Percentiles rank a stretch among this genome's conserved stretches.
Conservation (phyloP, 2,329 filamentous ascomycete species). For the Coleophoma crateriformis region DNA sequence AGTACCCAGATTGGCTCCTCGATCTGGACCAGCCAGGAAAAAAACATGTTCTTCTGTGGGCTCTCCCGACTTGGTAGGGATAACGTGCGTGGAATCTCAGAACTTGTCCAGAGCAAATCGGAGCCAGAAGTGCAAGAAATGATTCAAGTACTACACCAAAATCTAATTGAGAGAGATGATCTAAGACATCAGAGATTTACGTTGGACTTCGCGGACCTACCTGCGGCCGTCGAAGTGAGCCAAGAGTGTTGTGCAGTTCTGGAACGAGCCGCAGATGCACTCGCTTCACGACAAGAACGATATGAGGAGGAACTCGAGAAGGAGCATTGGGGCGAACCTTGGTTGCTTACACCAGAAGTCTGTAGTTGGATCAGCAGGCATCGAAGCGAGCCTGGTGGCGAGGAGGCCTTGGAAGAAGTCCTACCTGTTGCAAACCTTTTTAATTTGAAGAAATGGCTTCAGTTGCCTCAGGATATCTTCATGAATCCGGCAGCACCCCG, state of each 20-base stretch:
- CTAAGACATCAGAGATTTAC: constrained; percentile 12
- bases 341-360: constrained; percentile 51
- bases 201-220: constrained; percentile 50
- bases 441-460: constrained; percentile 52
- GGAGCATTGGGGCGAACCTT: constrained; percentile 53
- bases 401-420: constrained; percentile 24
- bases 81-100: constrained; percentile 56
- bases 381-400: constrained; percentile 10
- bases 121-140: constrained; percentile 69
- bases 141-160: constrained; percentile 51
- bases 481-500: constrained; percentile 61
- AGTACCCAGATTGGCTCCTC: constrained; percentile 62
- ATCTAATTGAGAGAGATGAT: constrained; percentile 28
- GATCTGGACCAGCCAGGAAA: constrained; percentile 67
- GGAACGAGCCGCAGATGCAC: constrained; percentile 61
- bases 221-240: constrained; percentile 69
- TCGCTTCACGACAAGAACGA: constrained; percentile 59
- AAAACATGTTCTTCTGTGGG: constrained; percentile 61
- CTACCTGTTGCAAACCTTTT: constrained; percentile 53
- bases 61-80: constrained; percentile 59
- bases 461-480: constrained; percentile 61
- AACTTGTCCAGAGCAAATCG: constrained; percentile 64
- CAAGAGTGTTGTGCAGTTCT: constrained; percentile 58
- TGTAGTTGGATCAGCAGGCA: constrained; percentile 14
- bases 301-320: constrained; percentile 56